Base-by-base conservation (phyloP, 306 rosid species). In the peach (Prunus persica) region DNA sequence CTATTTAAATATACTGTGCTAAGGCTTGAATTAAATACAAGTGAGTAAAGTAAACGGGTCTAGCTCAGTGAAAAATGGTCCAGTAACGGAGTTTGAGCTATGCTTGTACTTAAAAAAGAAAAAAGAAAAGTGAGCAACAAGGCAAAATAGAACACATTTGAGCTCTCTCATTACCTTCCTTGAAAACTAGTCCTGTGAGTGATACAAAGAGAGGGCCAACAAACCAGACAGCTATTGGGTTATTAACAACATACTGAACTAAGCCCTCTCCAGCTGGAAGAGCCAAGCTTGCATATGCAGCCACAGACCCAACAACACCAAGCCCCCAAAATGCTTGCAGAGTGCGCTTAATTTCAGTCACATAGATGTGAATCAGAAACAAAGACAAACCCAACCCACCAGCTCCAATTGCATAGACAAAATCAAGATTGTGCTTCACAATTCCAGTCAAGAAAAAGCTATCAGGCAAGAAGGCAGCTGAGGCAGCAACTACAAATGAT, bases 141-240 rank as follows among this genome's bases (percentile, higher is more conserved):
- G 27, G 54, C 66, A 55, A 34, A 0, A 62, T 38, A 13, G 9
- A 15, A 16, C 45, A 63, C 18, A 65, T 34, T 47, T 15, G 2
- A 25, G 27, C 10, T 52, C 5, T 25, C 10, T 61, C 32, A 49
- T 69, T 74, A 92, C 97, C 98, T 92, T 92, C 96, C 88, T 90
- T 95, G 88, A 92, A 95, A 67, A 92, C 98, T 72, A 95, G 90
- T 71, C 98, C 93, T 6, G 98, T 95, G 68, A 90, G 84, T 72
- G 98, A 87, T 19, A 95, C 98, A 55, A 86, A 92, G 78, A 92
- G 87, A 67, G 96, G 98, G 73, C 98, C 98, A 12, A 94, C 88
- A 81, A 95, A 82, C 97, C 97, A 94, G 68, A 92, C 63, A 28
- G 95, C 77, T 0, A 68, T 65, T 11, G 93, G 93, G 78, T 87